Conservation (phyloP, 2,329 filamentous ascomycete genomes). For the Alternaria solani region DNA sequence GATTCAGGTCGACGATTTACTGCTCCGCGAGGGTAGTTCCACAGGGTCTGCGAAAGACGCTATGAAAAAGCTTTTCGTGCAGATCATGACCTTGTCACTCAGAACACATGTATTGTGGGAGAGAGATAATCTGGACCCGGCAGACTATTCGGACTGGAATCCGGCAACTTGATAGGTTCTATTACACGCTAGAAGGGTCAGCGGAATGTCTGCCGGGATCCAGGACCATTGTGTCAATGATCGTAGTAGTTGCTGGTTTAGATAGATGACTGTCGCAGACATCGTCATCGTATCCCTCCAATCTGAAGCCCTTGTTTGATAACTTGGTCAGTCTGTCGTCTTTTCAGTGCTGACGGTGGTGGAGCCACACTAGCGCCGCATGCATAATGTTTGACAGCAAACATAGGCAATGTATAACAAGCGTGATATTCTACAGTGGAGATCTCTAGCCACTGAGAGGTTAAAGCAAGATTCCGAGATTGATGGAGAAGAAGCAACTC, state of each 20-base stretch:
- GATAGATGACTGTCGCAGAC: too few relatives aligned
- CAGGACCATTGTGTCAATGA: not conserved
- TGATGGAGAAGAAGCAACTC: not conserved
- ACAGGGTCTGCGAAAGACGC: not conserved
- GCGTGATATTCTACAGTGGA: not conserved
- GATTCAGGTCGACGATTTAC: not conserved
- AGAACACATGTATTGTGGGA: too few relatives aligned
- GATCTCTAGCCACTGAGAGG: not conserved
- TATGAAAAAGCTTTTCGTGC: not conserved
- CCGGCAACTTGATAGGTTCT: fast-evolving
- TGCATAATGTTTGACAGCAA: not conserved
- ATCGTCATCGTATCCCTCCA: too few relatives aligned
- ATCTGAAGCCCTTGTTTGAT: too few relatives aligned
- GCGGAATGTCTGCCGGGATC: fast-evolving
- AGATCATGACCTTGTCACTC: too few relatives aligned
- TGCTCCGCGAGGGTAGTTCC: not conserved
- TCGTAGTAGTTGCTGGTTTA: not conserved
- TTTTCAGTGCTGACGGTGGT: too few relatives aligned
- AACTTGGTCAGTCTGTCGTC: too few relatives aligned
- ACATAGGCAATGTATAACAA: not conserved
- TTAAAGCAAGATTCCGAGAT: not conserved
- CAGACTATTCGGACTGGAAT: too few relatives aligned
- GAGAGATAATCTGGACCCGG: too few relatives aligned
- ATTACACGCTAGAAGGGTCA: too few relatives aligned
- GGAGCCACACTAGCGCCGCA: too few relatives aligned